Evolutionary conservation across 2,329 filamentous ascomycete species (phyloP), one percentile per base, ranked within the genome.

Genomic region (Pseudohalonectria lignicola): DNA sequence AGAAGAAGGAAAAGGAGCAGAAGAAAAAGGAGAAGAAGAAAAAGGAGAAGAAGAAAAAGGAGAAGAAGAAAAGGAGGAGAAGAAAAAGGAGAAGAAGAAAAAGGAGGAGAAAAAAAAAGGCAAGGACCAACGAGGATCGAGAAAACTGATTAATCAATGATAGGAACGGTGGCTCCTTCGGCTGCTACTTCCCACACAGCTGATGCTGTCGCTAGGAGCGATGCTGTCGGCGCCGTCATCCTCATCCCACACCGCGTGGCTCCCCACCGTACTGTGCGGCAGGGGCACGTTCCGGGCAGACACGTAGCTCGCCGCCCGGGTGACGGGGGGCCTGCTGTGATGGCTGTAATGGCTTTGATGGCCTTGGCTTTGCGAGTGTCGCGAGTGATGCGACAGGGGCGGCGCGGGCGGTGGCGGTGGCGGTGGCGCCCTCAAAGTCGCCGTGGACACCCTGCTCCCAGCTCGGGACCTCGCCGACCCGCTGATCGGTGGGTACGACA

Each of bases 201-300:
- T 77, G 40, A 79, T 75, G 48, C 74, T 79, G 50, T 79, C 75
- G 47, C 66, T 70, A 2, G 75, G 75, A 31, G 66, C 71, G 26
- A 79, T 59, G 47, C 71, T 76, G 35, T 61, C 65, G 37, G 57
- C 54, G 45, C 75, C 71, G 29, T 69, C 64, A 9, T 69, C 64
- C 39, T 40, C 41, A 39, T 44, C 37, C 43, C 43, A 38, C 20
- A 39, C 34, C 8, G 55, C 57, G 28, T 61, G 54, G 41, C 57
- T 62, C 10, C 64, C 63, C 4, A 55, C 53, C 3, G 53, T 54
- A 39, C 66, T 69, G 17, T 50, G 48, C 1, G 67, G 64, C 18
- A 66, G 50, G n/a, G 60, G 52, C 13, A 63, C 49, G 17, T 60
- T 45, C 19, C 55, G 56, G 9, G 62, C 53, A 3, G 44, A 34